These are phyloP conservation scores for Pneumocystis oryctolagi DNA, from an alignment of 1,139 yeast species.

Conservation along the genomic window DNA sequence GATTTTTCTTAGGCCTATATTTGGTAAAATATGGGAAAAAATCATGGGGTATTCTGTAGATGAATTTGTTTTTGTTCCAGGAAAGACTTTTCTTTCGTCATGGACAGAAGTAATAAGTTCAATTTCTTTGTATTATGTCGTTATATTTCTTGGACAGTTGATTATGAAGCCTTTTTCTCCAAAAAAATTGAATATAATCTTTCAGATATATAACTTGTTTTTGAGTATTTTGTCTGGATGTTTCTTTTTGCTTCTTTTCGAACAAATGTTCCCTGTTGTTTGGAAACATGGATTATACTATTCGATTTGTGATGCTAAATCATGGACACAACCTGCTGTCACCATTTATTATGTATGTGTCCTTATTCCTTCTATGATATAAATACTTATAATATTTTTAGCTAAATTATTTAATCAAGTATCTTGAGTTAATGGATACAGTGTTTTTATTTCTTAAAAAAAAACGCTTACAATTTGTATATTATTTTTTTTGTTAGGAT, in stretches of 20 bases:
- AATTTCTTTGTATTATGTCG: conserved; percentile 53
- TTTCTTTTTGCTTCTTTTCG: conserved; percentile 55
- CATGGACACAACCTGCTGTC: conserved; percentile 79
- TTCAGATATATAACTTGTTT: conserved; percentile 67
- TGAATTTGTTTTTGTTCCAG: conserved; percentile 54
- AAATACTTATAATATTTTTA: background rate
- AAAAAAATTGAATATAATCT: conserved; percentile 53
- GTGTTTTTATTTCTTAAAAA: conserved; percentile 80
- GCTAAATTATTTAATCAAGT: conserved; percentile 19
- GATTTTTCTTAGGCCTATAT: conserved; percentile 26
- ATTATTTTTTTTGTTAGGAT: background rate
- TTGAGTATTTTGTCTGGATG: conserved; percentile 57
- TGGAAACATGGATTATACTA: conserved; percentile 63
- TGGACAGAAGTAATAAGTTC: conserved; percentile 48
- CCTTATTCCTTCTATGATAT: conserved; percentile 26
- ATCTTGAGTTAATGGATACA: conserved; percentile 81
- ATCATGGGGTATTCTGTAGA: conserved; percentile 46
- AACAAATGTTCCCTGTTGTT: conserved; percentile 76
- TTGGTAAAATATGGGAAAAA: conserved; percentile 41
- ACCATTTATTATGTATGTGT: conserved; percentile 45
- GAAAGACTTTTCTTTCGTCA: conserved; percentile 36
- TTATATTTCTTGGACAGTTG: conserved; percentile 72
- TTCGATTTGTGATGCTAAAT: conserved; percentile 64
- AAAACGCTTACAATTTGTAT: conserved; percentile 41
- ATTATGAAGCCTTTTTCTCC: conserved; percentile 44